phyloP scores from a whole-genome alignment of 1,284 basidiomycete species.

The Fomitiporia mediterranea region DNA sequence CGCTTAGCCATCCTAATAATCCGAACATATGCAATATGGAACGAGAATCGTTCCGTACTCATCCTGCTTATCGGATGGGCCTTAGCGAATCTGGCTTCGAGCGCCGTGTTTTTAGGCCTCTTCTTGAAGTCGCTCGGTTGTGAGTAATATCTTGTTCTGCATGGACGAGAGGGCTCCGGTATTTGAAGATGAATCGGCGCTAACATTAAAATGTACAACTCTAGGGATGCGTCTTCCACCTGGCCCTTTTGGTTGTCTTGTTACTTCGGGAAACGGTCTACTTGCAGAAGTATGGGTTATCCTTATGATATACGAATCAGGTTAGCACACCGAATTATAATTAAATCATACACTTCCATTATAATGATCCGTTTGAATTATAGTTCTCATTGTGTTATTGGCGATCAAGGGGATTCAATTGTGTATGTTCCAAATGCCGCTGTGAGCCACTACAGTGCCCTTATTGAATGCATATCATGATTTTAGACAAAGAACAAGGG shows the following conservation, averaged over 20 bases:
- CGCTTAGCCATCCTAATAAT: background rate
- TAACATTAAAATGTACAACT: too few relatives aligned
- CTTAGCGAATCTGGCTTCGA: background rate
- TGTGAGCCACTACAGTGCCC: too few relatives aligned
- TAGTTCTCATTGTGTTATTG: background rate
- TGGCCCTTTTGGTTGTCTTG: background rate
- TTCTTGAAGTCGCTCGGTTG: constrained; percentile 1
- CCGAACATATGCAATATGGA: constrained; percentile 1
- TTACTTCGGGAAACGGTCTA: background rate
- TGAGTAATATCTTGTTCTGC: too few relatives aligned
- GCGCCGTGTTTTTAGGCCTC: background rate
- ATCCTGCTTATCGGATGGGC: background rate
- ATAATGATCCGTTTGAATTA: too few relatives aligned
- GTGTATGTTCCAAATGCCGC: background rate
- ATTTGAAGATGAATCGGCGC: too few relatives aligned
- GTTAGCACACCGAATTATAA: background rate
- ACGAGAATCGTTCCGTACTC: background rate
- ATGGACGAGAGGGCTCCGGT: too few relatives aligned
- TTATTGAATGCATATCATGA: too few relatives aligned
- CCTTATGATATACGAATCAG: constrained; percentile 6
- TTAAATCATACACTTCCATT: background rate
- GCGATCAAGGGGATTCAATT: background rate
- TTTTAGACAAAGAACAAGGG: constrained; percentile 1
- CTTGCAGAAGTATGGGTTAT: background rate
- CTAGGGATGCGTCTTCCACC: background rate